Conservation (phyloP, 106 monocot species). For the Narthecium ossifragum region DNA sequence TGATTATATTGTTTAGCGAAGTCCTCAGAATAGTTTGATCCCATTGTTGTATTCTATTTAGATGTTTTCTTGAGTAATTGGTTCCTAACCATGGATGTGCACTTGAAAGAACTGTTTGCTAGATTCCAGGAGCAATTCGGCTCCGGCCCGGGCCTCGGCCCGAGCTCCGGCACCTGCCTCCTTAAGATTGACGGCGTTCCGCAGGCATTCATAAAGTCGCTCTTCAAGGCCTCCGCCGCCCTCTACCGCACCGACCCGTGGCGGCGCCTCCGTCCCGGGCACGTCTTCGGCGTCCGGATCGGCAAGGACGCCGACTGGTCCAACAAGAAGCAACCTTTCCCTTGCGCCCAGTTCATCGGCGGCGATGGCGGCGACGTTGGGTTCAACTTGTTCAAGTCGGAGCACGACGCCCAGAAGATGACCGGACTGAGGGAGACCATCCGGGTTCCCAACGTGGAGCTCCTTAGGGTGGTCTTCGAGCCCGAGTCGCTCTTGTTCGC, state of each 20-base stretch:
- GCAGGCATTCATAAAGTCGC: slow-evolving; percentile 34
- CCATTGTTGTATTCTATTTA: no score
- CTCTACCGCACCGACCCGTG: slow-evolving; percentile 62
- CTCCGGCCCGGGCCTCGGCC: slow-evolving; percentile 46
- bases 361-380: slow-evolving; percentile 62
- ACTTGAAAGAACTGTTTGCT: slow-evolving; percentile 37
- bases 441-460: slow-evolving; percentile 24
- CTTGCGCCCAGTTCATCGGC: slow-evolving; percentile 53
- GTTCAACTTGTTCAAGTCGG: slow-evolving; percentile 48
- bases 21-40: neutral
- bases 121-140: slow-evolving; percentile 57
- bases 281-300: slow-evolving; percentile 41
- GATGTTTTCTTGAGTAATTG: no score
- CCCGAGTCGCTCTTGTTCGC: slow-evolving; percentile 27
- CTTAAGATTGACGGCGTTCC: slow-evolving; percentile 25
- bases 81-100: slow-evolving; percentile 37
- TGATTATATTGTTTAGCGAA: neutral
- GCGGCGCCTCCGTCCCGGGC: slow-evolving; percentile 38
- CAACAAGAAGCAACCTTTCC: slow-evolving; percentile 34
- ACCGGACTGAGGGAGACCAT: slow-evolving; percentile 23
- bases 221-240: slow-evolving; percentile 51
- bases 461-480: slow-evolving; percentile 39
- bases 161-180: slow-evolving; percentile 43
- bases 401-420: slow-evolving; percentile 32
- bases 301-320: slow-evolving; percentile 57